A percentile compares a stretch with the other conserved stretches of the same genome.
Conservation (phyloP, 2,329 filamentous ascomycete genomes). For the Aureobasidium sp. region DNA sequence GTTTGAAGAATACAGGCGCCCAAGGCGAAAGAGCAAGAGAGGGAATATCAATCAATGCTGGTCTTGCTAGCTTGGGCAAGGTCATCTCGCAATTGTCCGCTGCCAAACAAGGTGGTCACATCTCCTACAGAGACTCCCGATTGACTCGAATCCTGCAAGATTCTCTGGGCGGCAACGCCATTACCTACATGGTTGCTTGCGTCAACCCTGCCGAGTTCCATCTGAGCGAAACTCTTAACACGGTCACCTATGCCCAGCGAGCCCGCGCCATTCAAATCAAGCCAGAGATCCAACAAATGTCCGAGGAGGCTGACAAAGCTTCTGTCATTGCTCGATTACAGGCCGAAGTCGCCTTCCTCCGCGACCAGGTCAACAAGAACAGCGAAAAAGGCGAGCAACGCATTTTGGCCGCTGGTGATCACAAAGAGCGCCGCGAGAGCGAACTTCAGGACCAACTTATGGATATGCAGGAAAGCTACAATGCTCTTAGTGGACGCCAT, state of each 20-base stretch:
- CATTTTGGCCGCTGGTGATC: constrained; percentile 29
- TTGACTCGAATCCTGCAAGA: constrained; percentile 92
- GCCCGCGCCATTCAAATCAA: constrained; percentile 96
- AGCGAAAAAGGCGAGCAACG: constrained; percentile 57
- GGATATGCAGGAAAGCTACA: constrained; percentile 92
- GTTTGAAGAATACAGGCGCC: constrained; percentile 92
- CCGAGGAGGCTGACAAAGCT: constrained; percentile 88
- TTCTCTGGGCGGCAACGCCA: constrained; percentile 90
- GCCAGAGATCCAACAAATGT: constrained; percentile 83
- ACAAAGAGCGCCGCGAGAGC: constrained; percentile 53
- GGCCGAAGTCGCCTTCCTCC: constrained; percentile 85
- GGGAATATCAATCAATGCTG: constrained; percentile 96
- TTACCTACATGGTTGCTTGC: constrained; percentile 99
- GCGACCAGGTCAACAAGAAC: constrained; percentile 86
- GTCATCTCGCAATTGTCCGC: constrained; percentile 97
- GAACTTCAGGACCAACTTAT: constrained; percentile 91
- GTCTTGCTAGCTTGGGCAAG: constrained; percentile 88
- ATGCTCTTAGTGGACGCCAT: constrained; percentile 80
- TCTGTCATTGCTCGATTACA: constrained; percentile 88
- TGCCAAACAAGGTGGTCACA: constrained; percentile 76
- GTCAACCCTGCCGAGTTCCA: constrained; percentile 97
- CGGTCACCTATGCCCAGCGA: constrained; percentile 89
- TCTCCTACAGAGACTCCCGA: constrained; percentile 97
- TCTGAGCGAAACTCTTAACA: constrained; percentile 94
- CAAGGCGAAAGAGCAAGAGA: constrained; percentile 91